These are phyloP conservation scores for Termitomyces sp. DNA, from an alignment of 768 basidiomycete genomes.

Conservation along the genomic window DNA sequence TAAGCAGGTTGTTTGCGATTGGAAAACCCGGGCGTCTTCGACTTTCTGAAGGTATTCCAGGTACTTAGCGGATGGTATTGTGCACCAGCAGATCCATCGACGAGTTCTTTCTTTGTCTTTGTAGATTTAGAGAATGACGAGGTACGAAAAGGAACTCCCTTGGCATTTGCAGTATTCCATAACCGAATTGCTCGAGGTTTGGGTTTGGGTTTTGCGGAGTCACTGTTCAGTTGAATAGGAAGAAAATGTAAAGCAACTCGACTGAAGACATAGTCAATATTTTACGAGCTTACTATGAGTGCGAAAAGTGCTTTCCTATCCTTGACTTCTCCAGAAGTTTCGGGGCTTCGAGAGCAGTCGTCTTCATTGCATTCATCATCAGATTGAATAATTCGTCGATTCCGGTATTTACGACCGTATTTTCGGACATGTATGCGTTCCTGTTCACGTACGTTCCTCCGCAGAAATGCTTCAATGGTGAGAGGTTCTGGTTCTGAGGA, in stretches of 20 bases:
- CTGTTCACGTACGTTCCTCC: slow-evolving; percentile 10
- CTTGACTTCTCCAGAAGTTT: not conserved
- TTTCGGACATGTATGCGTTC: slow-evolving; percentile 14
- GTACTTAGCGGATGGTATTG: slow-evolving; percentile 11
- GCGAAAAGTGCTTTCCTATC: not conserved
- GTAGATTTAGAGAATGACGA: slow-evolving; percentile 16
- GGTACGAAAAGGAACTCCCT: slow-evolving; percentile 23
- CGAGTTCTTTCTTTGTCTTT: not conserved
- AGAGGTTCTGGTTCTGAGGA: slow-evolving; percentile 16
- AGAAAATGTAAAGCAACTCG: slow-evolving; percentile 28
- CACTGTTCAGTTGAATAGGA: slow-evolving; percentile 2
- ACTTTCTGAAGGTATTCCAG: slow-evolving; percentile 11
- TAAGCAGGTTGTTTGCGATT: slow-evolving; percentile 2
- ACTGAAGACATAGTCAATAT: slow-evolving; percentile 4
- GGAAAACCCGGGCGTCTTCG: not conserved
- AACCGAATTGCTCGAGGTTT: slow-evolving; percentile 11
- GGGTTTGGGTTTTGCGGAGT: not conserved
- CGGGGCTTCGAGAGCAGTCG: not conserved
- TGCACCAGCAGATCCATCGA: not conserved
- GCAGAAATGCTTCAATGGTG: slow-evolving; percentile 30
- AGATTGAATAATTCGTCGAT: slow-evolving; percentile 12
- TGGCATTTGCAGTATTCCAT: slow-evolving; percentile 31
- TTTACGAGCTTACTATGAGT: not conserved
- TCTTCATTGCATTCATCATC: slow-evolving; percentile 11
- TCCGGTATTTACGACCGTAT: slow-evolving; percentile 18